A percentile compares a stretch with the other conserved stretches of the same genome.
phyloP scores from a whole-genome alignment of 108 stramenopile species.

The Pseudonitzschia delicatissima region DNA sequence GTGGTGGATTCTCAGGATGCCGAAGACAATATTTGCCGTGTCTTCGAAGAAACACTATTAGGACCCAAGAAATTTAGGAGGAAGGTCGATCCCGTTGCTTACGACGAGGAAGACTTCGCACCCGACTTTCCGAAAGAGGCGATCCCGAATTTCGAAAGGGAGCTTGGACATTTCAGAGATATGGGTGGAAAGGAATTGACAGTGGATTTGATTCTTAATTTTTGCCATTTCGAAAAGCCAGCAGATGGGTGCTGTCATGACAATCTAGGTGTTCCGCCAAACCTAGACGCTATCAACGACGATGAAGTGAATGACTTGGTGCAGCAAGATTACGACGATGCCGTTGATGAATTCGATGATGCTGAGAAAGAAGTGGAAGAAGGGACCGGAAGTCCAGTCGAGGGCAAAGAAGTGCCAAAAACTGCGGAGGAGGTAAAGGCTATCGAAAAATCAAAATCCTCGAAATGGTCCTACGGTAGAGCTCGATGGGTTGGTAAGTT shows the following conservation, averaged over 20 bases:
- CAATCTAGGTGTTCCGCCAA: constrained; percentile 59
- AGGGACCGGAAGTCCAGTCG: neutral
- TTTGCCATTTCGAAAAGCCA: constrained; percentile 72
- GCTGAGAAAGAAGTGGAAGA: constrained; percentile 14
- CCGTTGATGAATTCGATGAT: constrained; percentile 11
- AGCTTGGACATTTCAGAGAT: constrained; percentile 82
- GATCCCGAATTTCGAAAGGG: constrained; percentile 87
- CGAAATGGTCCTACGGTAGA: constrained; percentile 25
- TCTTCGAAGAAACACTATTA: constrained; percentile 82
- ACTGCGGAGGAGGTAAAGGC: neutral
- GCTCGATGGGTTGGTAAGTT: constrained; percentile 42
- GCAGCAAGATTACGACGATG: constrained; percentile 20
- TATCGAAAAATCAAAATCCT: constrained; percentile 3
- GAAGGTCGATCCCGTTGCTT: constrained; percentile 44
- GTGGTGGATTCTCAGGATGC: constrained; percentile 82
- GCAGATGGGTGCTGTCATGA: constrained; percentile 46
- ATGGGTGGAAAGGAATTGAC: constrained; percentile 79
- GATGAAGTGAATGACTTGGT: constrained; percentile 38
- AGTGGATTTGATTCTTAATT: constrained; percentile 73
- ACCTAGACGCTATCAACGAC: constrained; percentile 10
- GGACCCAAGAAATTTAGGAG: constrained; percentile 76
- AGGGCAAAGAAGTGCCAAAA: constrained; percentile 14
- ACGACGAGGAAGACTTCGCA: constrained; percentile 81
- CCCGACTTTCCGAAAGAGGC: constrained; percentile 71
- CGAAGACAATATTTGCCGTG: constrained; percentile 76